Evolutionary conservation across 495 filamentous ascomycete genomes (phyloP).

Genomic region (Lophiostoma macrostomum): DNA sequence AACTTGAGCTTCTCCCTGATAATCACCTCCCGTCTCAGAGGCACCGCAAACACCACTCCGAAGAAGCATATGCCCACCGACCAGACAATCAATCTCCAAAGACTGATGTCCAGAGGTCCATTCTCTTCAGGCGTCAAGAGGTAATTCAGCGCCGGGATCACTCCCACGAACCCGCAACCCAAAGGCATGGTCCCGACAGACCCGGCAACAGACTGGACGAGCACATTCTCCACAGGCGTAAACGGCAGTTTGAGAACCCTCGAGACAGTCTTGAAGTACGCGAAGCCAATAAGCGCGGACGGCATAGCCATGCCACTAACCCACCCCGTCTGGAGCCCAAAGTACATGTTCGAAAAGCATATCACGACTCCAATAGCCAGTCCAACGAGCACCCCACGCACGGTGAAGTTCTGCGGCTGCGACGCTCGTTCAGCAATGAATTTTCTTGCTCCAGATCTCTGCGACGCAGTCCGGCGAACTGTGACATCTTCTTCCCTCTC

Average conservation of each 20-base stretch:
- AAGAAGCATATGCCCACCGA: conserved; percentile 89
- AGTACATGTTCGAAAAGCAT: conserved; percentile 96
- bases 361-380: conserved; percentile 82
- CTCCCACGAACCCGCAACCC: conserved; percentile 92
- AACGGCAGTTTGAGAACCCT: conserved; percentile 71
- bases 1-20: conserved; percentile 89
- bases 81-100: conserved; percentile 82
- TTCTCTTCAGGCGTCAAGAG: conserved; percentile 71
- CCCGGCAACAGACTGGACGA: conserved; percentile 94
- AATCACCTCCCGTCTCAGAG: conserved; percentile 81
- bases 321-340: conserved; percentile 97
- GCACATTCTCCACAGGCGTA: conserved; percentile 92
- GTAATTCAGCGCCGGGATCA: conserved; percentile 87
- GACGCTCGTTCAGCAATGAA: conserved; percentile 24
- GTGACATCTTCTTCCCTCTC: conserved; percentile 3
- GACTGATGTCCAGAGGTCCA: conserved; percentile 67
- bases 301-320: conserved; percentile 86
- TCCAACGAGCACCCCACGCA: conserved; percentile 75
- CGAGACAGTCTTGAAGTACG: conserved; percentile 79
- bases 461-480: neutral
- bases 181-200: conserved; percentile 96
- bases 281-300: conserved; percentile 90
- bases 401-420: conserved; percentile 67
- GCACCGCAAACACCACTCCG: conserved; percentile 93
- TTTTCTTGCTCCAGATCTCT: conserved; percentile 6